Evolutionary conservation across 495 filamentous ascomycete genomes (phyloP).

Genomic region (Penicillium paradoxum): DNA sequence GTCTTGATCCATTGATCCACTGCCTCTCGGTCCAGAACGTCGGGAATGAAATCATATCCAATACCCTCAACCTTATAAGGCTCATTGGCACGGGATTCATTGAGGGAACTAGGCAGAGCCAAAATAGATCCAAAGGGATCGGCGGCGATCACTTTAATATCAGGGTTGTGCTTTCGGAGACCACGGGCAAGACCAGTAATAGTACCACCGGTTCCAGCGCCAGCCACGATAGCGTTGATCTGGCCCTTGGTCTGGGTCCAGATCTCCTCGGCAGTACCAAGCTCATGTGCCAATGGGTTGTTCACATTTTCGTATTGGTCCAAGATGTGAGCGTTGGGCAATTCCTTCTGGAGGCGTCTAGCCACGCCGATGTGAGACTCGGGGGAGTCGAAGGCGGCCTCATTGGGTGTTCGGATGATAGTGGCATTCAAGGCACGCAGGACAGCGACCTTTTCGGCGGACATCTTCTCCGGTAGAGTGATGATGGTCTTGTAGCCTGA

Average conservation of each 20-base stretch:
- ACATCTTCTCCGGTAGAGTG: conserved; percentile 99
- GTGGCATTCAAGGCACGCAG: conserved; percentile 89
- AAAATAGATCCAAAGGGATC: conserved; percentile 89
- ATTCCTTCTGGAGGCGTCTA: conserved; percentile 81
- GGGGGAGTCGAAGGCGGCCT: conserved; percentile 88
- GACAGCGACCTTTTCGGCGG: conserved; percentile 92
- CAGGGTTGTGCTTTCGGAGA: conserved; percentile 75
- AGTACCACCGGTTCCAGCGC: conserved; percentile 92
- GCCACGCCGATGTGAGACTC: conserved; percentile 98
- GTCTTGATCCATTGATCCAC: conserved; percentile 99
- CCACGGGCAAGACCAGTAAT: conserved; percentile 87
- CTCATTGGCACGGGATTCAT: conserved; percentile 71
- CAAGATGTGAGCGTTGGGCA: conserved; percentile 93
- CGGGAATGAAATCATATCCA: conserved; percentile 96
- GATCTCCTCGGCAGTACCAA: conserved; percentile 93
- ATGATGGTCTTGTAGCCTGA: conserved; percentile 92
- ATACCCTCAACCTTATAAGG: conserved; percentile 98
- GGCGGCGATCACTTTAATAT: conserved; percentile 82
- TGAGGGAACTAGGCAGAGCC: conserved; percentile 70
- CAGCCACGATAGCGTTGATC: conserved; percentile 81
- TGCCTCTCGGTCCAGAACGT: conserved; percentile 74
- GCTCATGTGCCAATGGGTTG: conserved; percentile 91
- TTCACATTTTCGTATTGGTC: conserved; percentile 93
- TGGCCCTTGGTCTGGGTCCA: conserved; percentile 86
- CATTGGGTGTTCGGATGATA: conserved; percentile 95